Evolutionary conservation across 306 rosid genomes (phyloP).

Genomic region (Castanea mollissima): DNA sequence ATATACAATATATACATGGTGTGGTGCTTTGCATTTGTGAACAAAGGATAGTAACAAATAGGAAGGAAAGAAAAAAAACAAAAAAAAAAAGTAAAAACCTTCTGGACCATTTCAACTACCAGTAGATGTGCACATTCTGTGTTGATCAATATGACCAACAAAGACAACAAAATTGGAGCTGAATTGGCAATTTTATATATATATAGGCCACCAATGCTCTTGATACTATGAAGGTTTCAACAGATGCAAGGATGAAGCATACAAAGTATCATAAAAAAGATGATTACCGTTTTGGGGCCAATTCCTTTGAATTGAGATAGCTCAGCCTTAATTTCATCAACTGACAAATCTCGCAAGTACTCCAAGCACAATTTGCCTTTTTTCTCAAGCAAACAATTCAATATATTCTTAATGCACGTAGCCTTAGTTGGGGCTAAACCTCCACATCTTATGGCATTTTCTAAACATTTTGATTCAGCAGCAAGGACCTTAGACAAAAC

Average conservation of each 20-base stretch:
- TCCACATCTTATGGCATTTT: slow-evolving; percentile 84
- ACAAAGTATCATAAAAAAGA: slow-evolving; percentile 14
- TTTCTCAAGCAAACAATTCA: slow-evolving; percentile 64
- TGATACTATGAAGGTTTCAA: background rate
- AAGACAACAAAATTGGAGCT: background rate
- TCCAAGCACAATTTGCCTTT: slow-evolving; percentile 79
- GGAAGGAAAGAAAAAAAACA: background rate
- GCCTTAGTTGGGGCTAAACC: slow-evolving; percentile 87
- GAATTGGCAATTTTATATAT: background rate
- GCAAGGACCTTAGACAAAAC: slow-evolving; percentile 54
- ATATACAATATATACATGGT: background rate
- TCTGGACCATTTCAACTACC: background rate
- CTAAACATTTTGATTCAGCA: slow-evolving; percentile 59
- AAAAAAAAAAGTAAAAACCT: background rate
- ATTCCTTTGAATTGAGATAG: slow-evolving; percentile 83
- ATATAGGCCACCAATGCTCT: background rate
- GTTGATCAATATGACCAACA: background rate
- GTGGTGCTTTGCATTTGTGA: background rate
- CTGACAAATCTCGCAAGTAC: slow-evolving; percentile 60
- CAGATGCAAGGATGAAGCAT: background rate
- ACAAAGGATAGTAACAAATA: background rate
- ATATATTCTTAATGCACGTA: slow-evolving; percentile 65
- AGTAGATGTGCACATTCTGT: background rate
- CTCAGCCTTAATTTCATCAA: slow-evolving; percentile 69
- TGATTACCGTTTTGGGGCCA: slow-evolving; percentile 81